phyloP scores from a whole-genome alignment of 2,329 filamentous ascomycete species.

The Aspergillus sp. region DNA sequence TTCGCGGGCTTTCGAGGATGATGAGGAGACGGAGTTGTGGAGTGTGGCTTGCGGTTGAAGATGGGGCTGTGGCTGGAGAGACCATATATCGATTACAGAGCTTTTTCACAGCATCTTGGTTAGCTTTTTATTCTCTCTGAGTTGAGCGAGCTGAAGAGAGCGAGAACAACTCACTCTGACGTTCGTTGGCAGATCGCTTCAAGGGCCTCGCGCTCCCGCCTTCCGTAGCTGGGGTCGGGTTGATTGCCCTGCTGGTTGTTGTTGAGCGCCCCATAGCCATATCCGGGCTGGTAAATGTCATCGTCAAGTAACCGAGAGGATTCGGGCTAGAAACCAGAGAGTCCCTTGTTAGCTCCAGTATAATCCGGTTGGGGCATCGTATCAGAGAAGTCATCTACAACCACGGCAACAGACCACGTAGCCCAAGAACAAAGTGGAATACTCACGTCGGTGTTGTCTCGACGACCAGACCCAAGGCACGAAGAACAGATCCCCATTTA shows the following conservation, averaged over 20 bases:
- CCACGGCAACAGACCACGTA: background rate
- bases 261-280: slow-evolving; percentile 44
- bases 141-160: background rate
- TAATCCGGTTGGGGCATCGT: background rate
- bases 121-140: background rate
- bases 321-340: slow-evolving; percentile 32
- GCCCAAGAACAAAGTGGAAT: background rate
- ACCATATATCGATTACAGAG: slow-evolving; percentile 48
- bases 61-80: slow-evolving; percentile 43
- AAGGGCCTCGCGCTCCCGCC: slow-evolving; percentile 46
- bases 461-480: slow-evolving; percentile 41
- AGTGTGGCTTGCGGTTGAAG: slow-evolving; percentile 40
- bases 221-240: slow-evolving; percentile 43
- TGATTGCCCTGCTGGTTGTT: slow-evolving; percentile 37
- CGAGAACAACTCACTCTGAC: slow-evolving; percentile 41
- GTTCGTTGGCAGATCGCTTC: slow-evolving; percentile 49
- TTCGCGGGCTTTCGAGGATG: slow-evolving; percentile 25
- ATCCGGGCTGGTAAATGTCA: slow-evolving; percentile 45
- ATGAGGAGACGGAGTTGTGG: slow-evolving; percentile 29
- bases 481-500: slow-evolving; percentile 48
- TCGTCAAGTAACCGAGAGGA: slow-evolving; percentile 47
- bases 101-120: slow-evolving; percentile 20
- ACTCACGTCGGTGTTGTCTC: slow-evolving; percentile 39
- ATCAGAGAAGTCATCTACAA: background rate
- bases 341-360: background rate